Conservation (phyloP, 208 protist genomes). For the Willaertia magna region DNA sequence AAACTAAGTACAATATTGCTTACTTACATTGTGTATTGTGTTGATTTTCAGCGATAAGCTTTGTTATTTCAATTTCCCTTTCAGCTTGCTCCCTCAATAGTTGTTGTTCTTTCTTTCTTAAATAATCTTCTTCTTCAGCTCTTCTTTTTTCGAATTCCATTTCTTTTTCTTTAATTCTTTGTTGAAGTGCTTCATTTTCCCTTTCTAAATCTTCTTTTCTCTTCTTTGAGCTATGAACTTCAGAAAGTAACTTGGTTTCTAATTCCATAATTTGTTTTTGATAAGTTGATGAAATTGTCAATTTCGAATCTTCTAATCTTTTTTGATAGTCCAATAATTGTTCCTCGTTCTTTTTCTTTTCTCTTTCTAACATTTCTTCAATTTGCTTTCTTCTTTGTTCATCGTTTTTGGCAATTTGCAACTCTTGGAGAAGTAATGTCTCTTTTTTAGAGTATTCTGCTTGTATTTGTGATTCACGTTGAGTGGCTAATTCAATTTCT, state of each 20-base stretch:
- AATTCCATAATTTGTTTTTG: not conserved
- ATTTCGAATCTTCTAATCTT: not conserved
- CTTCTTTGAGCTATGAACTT: not conserved
- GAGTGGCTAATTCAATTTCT: not conserved
- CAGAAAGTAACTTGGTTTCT: not conserved
- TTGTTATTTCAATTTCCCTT: not conserved
- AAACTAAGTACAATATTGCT: not conserved
- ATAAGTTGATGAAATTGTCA: not conserved
- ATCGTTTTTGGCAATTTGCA: not conserved
- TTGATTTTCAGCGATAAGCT: not conserved
- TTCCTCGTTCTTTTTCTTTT: not conserved
- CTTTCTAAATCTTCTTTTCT: not conserved
- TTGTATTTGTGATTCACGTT: not conserved
- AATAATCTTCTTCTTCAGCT: not conserved
- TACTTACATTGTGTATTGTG: not conserved
- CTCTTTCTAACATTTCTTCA: not conserved
- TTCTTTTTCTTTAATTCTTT: not conserved
- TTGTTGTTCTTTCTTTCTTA: not conserved
- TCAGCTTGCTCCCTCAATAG: not conserved
- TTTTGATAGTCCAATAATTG: not conserved
- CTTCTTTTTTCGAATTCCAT: not conserved
- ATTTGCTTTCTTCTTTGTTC: not conserved
- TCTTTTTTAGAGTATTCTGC: not conserved
- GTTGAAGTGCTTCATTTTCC: not conserved
- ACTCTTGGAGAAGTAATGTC: not conserved